A percentile compares a stretch with the other conserved stretches of the same genome.
Conservation (phyloP, 306 rosid genomes). For the Canavalia ensiformis region DNA sequence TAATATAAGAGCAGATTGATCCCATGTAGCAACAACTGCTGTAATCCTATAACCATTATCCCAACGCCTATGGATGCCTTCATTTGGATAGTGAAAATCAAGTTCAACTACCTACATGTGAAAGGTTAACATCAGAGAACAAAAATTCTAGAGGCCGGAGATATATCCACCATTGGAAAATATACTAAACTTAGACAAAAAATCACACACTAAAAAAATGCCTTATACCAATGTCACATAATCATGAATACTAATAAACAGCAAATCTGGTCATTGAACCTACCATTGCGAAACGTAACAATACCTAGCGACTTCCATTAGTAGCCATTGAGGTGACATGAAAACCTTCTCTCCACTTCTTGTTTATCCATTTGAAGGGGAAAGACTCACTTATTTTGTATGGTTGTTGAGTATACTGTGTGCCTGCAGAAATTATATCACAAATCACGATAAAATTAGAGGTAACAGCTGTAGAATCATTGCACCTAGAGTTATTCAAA, state of each 20-base stretch:
- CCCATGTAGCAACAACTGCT: conserved; percentile 92
- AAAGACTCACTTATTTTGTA: too few relatives aligned
- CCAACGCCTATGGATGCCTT: conserved; percentile 97
- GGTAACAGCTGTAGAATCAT: too few relatives aligned
- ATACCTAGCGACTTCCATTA: conserved; percentile 95
- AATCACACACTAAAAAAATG: neutral
- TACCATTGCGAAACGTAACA: conserved; percentile 97
- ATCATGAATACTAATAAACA: conserved; percentile 24
- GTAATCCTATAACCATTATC: conserved; percentile 91
- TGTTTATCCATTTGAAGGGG: too few relatives aligned
- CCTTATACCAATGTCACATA: neutral
- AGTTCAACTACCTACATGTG: conserved; percentile 85
- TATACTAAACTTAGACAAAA: neutral
- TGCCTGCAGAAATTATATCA: too few relatives aligned
- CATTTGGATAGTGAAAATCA: conserved; percentile 97
- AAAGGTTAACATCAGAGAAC: neutral
- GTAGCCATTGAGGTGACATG: conserved; percentile 98
- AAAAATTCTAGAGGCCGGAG: neutral
- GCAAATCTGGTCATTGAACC: conserved; percentile 89
- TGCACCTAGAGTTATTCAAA: too few relatives aligned
- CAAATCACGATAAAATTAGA: conserved; percentile 17
- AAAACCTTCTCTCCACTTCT: conserved; percentile 98
- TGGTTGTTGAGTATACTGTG: too few relatives aligned
- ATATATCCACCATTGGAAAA: neutral
- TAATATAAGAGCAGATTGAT: conserved; percentile 93